Evolutionary conservation across 495 filamentous ascomycete genomes (phyloP), one percentile per base, ranked within the genome.

Genomic region (Opeltia flavorubescens): DNA sequence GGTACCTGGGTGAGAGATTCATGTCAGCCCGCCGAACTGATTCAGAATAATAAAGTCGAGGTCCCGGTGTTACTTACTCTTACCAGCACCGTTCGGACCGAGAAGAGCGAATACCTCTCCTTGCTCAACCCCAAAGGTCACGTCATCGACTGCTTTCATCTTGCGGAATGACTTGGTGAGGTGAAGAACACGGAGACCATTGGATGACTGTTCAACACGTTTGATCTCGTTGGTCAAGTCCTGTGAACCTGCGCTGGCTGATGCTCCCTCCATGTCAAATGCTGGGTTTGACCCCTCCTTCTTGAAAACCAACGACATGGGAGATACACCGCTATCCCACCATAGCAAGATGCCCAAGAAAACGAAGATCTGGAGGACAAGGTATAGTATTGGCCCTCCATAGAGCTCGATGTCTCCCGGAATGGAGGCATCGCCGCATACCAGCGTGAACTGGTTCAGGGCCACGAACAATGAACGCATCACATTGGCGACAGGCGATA

Each of bases 381-480:
- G 69, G 53, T 87, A 86, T 6, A 81, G 56, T 44, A 91, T 84
- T 1, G 84, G 82, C 0, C 78, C 77, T 33, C 85, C 85, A 56
- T 83, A 93, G 36, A 81, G 68, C 3, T 67, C 67, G 41, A 89
- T 75, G 2, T 65, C 76, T 12, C 75, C 84, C 0, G 83, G 80
- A 12, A 83, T 59, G n/a, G 67, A 29, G 17, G 78, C 63, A 25
- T 46, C 46, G 29, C 71, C 80, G 53, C 86, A 93, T 24, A 78
- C 64, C 0, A 80, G 63, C 0, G 74, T 78, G 65, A 89, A 93
- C 21, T 83, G 62, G 57, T 89, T 89, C 30, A 89, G 66, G 2
- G 78, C 64, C 7, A 86, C 55, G 51, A 87, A 81, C 46, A 93
- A 53, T 0, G 82, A 67, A 27, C 83, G 66, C 20, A 75, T 56